A percentile compares a stretch with the other conserved stretches of the same genome.
These are phyloP conservation scores for Marasmius sp. DNA, from an alignment of 1,284 basidiomycete genomes.

Conservation along the genomic window DNA sequence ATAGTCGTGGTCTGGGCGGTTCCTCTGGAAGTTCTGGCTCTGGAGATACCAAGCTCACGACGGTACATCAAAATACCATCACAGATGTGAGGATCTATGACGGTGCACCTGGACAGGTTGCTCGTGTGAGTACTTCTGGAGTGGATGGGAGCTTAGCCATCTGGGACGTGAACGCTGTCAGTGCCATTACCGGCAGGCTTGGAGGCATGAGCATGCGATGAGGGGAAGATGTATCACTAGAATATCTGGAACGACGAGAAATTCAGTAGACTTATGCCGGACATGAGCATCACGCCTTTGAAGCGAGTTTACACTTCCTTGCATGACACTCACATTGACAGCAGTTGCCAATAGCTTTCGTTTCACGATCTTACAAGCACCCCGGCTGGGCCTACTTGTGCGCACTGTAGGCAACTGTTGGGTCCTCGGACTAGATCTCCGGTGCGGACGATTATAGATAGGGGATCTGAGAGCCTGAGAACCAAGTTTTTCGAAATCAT, in stretches of 20 bases:
- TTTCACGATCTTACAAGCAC: no score
- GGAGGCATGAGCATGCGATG: conserved; percentile 51
- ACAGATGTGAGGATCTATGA: conserved; percentile 86
- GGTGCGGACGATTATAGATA: no score
- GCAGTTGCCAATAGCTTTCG: no score
- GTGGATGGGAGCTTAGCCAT: conserved; percentile 94
- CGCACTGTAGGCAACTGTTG: no score
- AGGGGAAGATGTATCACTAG: neutral
- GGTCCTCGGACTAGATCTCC: no score
- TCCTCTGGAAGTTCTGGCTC: conserved; percentile 44
- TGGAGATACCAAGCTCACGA: conserved; percentile 75
- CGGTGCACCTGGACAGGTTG: conserved; percentile 61
- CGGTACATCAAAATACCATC: conserved; percentile 98
- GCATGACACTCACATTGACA: neutral
- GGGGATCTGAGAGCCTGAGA: no score
- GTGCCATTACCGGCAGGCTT: conserved; percentile 43
- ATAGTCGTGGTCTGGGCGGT: conserved; percentile 86
- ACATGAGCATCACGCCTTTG: no score
- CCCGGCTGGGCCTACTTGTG: no score
- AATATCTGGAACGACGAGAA: no score
- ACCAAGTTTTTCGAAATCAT: no score
- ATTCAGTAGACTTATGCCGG: no score
- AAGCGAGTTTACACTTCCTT: no score
- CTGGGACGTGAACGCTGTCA: conserved; percentile 76
- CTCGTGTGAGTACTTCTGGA: conserved; percentile 87